A percentile compares a stretch with the other conserved stretches of the same genome.
Evolutionary conservation across 2,329 filamentous ascomycete species (phyloP).

Genomic region (Ophiostoma sp.): DNA sequence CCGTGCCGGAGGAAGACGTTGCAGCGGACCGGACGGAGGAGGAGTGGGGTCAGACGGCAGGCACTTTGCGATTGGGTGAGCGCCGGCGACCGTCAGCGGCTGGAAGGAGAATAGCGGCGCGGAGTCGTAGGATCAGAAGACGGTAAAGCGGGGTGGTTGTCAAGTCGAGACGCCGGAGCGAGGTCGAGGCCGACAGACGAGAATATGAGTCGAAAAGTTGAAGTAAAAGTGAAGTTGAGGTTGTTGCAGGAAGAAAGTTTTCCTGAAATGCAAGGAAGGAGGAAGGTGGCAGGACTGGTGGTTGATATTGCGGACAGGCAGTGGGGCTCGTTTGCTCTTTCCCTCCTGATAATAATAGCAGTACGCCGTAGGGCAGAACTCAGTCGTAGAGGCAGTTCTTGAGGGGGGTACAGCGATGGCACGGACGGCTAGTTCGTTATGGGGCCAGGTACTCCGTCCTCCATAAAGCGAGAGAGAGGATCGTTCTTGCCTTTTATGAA

Average conservation of each 20-base stretch:
- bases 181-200: neutral
- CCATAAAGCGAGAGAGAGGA: neutral
- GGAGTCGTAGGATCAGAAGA: neutral
- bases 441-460: neutral
- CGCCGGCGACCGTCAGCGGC: neutral
- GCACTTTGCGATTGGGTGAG: constrained; percentile 3
- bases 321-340: neutral
- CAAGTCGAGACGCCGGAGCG: neutral
- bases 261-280: constrained; percentile 13
- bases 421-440: neutral
- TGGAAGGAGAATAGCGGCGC: neutral
- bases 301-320: constrained; percentile 3
- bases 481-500: constrained; percentile 24
- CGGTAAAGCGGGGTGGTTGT: too few species aligned
- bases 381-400: neutral
- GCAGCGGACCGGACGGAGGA: constrained; percentile 1
- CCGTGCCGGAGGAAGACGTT: neutral
- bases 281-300: neutral
- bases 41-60: constrained; percentile 4
- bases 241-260: neutral
- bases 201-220: neutral
- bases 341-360: neutral
- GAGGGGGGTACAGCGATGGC: neutral
- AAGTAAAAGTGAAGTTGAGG: neutral
- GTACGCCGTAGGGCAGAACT: too few species aligned